A percentile compares a stretch with the other conserved stretches of the same genome.
Evolutionary conservation across 2,329 filamentous ascomycete species (phyloP).

Genomic region (Dactylellina cionopaga): DNA sequence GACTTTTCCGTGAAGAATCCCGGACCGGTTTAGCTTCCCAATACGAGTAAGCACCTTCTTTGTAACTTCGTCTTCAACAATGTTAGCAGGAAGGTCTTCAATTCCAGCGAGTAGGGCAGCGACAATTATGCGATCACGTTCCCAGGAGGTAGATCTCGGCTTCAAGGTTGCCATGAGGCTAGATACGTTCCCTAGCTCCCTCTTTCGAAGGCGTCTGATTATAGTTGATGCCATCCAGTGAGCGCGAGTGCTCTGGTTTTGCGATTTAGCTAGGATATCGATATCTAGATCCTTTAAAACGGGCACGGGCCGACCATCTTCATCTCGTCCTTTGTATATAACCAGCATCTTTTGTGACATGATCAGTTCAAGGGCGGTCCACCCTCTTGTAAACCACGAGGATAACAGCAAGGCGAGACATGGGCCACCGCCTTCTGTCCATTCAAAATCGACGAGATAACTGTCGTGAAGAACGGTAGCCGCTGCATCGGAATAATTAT

Average conservation of each 20-base stretch:
- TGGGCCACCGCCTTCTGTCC: slow-evolving; percentile 52
- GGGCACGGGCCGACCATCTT: no score
- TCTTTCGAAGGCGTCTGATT: slow-evolving; percentile 2
- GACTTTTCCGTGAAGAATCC: slow-evolving; percentile 7
- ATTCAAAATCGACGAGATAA: slow-evolving; percentile 53
- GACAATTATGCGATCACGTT: slow-evolving; percentile 54
- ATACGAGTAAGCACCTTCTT: slow-evolving; percentile 9
- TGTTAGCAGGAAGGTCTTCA: background rate
- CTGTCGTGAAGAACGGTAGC: slow-evolving; percentile 54
- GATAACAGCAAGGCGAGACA: slow-evolving; percentile 56
- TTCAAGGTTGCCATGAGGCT: slow-evolving; percentile 54
- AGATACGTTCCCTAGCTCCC: slow-evolving; percentile 33
- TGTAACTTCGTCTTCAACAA: slow-evolving; percentile 6
- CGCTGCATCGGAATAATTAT: slow-evolving; percentile 55
- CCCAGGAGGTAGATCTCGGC: slow-evolving; percentile 55
- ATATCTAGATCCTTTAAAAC: slow-evolving; percentile 40
- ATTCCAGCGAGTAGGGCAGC: slow-evolving; percentile 54
- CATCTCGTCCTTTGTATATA: slow-evolving; percentile 5
- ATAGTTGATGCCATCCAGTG: slow-evolving; percentile 24
- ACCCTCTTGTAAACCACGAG: slow-evolving; percentile 56
- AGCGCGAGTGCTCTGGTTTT: background rate
- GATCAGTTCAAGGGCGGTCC: slow-evolving; percentile 56
- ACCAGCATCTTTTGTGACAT: slow-evolving; percentile 51
- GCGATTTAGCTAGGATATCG: slow-evolving; percentile 20
- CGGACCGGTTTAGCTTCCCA: background rate